phyloP scores from a whole-genome alignment of 495 filamentous ascomycete genomes.

The Echria macrotheca region DNA sequence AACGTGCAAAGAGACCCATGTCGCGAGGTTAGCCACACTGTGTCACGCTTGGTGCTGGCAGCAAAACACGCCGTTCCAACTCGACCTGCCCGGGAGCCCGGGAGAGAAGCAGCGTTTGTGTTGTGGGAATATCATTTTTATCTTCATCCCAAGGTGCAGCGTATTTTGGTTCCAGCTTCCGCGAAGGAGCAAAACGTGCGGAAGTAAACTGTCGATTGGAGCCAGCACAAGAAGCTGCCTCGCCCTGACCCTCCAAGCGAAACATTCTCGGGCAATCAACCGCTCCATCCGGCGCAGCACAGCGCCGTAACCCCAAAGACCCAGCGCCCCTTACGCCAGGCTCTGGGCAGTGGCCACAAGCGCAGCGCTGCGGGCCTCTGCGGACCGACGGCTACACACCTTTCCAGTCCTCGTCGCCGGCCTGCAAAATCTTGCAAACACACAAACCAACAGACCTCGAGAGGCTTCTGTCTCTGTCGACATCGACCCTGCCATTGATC shows the following conservation, averaged over 20 bases:
- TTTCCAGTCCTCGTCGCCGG: not conserved
- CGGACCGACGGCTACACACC: not conserved
- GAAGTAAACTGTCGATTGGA: too few relatives aligned
- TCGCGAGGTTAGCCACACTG: not conserved
- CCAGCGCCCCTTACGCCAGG: slow-evolving; percentile 6
- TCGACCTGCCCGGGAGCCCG: too few relatives aligned
- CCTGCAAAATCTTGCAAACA: too few relatives aligned
- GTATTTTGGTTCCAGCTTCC: too few relatives aligned
- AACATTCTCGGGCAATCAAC: slow-evolving; percentile 1
- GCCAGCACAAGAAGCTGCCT: not conserved
- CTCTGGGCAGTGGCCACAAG: slow-evolving; percentile 13
- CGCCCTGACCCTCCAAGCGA: not conserved
- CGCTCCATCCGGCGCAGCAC: slow-evolving; percentile 4
- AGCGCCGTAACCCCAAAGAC: slow-evolving; percentile 1
- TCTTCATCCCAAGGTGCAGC: too few relatives aligned
- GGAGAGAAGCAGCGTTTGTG: too few relatives aligned
- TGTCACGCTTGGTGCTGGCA: slow-evolving; percentile 4
- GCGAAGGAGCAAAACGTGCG: too few relatives aligned
- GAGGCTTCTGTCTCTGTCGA: too few relatives aligned
- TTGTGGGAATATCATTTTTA: too few relatives aligned
- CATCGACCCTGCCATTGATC: not conserved
- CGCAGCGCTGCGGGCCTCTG: slow-evolving; percentile 6
- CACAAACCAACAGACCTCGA: too few relatives aligned
- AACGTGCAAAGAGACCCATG: not conserved
- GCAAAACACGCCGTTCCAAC: slow-evolving; percentile 7